phyloP scores from a whole-genome alignment of 208 protist species.

The Leishmania tarentolae region DNA sequence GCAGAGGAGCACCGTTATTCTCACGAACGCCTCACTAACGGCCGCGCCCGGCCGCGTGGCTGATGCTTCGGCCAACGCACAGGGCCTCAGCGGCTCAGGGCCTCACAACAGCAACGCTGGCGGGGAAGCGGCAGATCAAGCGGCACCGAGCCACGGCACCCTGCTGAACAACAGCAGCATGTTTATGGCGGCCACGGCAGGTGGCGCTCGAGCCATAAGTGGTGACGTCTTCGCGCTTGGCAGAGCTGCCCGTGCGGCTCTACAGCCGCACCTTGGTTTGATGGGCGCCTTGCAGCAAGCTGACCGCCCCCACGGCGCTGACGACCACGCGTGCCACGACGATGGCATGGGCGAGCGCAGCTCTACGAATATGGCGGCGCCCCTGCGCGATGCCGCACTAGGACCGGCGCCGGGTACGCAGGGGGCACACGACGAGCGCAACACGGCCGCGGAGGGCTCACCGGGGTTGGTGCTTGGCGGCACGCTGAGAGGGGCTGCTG shows the following conservation, averaged over 20 bases:
- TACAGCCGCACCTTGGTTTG: constrained; percentile 1
- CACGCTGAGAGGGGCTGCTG: neutral
- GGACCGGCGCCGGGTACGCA: neutral
- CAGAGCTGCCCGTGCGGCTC: neutral
- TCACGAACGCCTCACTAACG: neutral
- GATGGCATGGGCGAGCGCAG: neutral
- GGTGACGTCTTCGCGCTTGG: constrained; percentile 29
- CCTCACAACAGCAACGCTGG: constrained; percentile 1
- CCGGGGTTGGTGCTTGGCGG: neutral
- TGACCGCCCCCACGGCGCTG: neutral
- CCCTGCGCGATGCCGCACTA: neutral
- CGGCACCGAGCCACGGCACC: neutral
- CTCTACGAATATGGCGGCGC: neutral
- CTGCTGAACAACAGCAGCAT: neutral
- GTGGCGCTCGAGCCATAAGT: neutral
- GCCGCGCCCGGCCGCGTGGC: neutral
- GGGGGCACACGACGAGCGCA: neutral
- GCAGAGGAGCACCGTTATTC: constrained; percentile 24
- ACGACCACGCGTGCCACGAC: neutral
- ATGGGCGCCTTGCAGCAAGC: neutral
- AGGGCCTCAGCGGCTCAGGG: neutral
- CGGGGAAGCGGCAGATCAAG: neutral
- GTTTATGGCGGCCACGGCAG: constrained; percentile 8
- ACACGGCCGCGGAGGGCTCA: neutral
- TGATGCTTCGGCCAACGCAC: neutral